A percentile compares a stretch with the other conserved stretches of the same genome.
These are phyloP conservation scores for Fusarium miscanthi DNA, from an alignment of 2,329 filamentous ascomycete species.

Conservation along the genomic window DNA sequence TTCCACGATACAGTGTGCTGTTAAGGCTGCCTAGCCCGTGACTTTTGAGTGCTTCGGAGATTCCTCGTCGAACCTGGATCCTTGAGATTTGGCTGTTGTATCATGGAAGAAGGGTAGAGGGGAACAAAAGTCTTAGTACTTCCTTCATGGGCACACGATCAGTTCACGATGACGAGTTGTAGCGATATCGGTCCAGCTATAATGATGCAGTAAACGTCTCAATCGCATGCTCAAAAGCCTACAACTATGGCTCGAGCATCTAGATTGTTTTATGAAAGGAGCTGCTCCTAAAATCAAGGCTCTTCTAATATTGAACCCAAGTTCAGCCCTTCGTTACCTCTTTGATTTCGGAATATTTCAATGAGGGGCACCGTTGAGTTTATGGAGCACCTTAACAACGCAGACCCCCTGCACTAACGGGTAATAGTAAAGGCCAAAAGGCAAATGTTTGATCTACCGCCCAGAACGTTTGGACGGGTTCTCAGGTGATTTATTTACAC, in stretches of 20 bases:
- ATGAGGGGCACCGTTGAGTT: conserved; percentile 10
- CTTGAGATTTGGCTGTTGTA: neutral
- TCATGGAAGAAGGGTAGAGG: neutral
- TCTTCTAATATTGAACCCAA: neutral
- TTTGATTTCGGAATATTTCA: neutral
- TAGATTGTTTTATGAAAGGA: neutral
- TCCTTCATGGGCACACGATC: neutral
- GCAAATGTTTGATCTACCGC: neutral
- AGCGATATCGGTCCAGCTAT: neutral
- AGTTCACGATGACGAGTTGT: neutral
- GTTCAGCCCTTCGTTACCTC: neutral
- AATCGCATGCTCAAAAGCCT: neutral
- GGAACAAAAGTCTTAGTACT: neutral
- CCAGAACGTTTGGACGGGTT: neutral
- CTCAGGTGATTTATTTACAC: neutral
- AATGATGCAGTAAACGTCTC: neutral
- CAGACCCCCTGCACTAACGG: conserved; percentile 13
- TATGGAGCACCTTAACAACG: conserved; percentile 7
- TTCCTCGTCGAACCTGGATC: neutral
- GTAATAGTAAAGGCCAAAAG: neutral
- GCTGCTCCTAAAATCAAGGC: neutral
- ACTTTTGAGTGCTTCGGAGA: neutral
- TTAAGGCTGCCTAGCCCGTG: neutral
- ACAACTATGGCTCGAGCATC: neutral
- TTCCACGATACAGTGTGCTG: neutral